Conservation (phyloP, 2,329 filamentous ascomycete genomes). For the Arthrobotrys iridis region DNA sequence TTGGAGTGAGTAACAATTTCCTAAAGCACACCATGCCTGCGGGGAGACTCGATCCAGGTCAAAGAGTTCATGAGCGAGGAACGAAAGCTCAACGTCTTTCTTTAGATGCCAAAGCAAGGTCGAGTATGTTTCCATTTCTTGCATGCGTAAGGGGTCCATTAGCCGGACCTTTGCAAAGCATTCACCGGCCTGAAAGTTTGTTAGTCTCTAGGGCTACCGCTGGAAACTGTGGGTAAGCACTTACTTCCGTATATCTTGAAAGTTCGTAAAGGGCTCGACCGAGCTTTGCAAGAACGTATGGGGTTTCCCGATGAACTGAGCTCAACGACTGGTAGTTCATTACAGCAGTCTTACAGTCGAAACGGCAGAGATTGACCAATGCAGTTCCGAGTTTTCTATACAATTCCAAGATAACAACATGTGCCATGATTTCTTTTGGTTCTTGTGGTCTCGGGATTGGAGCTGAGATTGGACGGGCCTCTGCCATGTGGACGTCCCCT, state of each 20-base stretch:
- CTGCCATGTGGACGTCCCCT: constrained; percentile 50
- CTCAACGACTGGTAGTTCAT: constrained; percentile 77
- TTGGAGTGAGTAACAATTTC: constrained; percentile 92
- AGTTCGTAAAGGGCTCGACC: constrained; percentile 93
- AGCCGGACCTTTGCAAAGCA: constrained; percentile 82
- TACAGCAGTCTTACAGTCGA: constrained; percentile 80
- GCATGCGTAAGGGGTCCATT: constrained; percentile 80
- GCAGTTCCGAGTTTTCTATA: constrained; percentile 83
- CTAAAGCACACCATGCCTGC: constrained; percentile 93
- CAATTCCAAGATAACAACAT: constrained; percentile 80
- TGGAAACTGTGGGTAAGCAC: constrained; percentile 12
- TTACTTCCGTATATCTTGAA: constrained; percentile 76
- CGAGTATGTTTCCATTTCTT: constrained; percentile 98
- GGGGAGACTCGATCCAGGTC: constrained; percentile 88
- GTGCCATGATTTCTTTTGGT: constrained; percentile 75
- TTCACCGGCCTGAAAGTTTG: constrained; percentile 72
- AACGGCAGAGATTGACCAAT: constrained; percentile 80
- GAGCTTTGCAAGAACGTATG: constrained; percentile 91
- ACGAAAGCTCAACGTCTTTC: constrained; percentile 88
- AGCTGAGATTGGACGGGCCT: constrained; percentile 58
- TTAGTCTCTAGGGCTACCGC: neutral
- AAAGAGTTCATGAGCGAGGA: constrained; percentile 87
- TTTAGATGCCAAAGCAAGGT: constrained; percentile 99
- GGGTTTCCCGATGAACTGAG: constrained; percentile 81
- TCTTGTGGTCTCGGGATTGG: constrained; percentile 67